Evolutionary conservation across 2,329 filamentous ascomycete genomes (phyloP).

Genomic region (Aspergillus costaricaensis): DNA sequence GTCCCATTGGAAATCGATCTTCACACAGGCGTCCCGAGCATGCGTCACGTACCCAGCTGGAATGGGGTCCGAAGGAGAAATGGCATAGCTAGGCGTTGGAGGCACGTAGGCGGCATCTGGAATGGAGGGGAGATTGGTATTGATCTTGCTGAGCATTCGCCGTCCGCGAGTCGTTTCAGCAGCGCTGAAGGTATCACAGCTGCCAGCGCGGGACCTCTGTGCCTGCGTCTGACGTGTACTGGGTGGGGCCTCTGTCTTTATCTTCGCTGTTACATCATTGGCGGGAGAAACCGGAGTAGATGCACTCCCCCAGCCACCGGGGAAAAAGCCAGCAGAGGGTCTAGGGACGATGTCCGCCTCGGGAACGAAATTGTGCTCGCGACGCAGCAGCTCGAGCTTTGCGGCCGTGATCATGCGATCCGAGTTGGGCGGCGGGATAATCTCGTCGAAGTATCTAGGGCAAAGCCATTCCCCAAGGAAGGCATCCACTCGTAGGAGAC

Average conservation of each 20-base stretch:
- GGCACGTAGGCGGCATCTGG: slow-evolving; percentile 63
- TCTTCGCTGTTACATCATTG: slow-evolving; percentile 31
- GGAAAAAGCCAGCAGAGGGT: slow-evolving; percentile 51
- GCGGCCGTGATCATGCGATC: slow-evolving; percentile 84
- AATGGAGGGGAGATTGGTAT: slow-evolving; percentile 33
- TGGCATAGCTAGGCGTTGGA: slow-evolving; percentile 78
- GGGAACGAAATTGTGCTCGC: slow-evolving; percentile 65
- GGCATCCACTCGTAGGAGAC: slow-evolving; percentile 74
- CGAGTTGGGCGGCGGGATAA: slow-evolving; percentile 83
- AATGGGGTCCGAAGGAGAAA: slow-evolving; percentile 77
- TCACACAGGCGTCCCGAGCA: slow-evolving; percentile 79
- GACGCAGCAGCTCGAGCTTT: slow-evolving; percentile 80
- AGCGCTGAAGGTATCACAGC: slow-evolving; percentile 40
- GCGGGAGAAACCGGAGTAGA: slow-evolving; percentile 27
- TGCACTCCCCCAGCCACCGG: slow-evolving; percentile 56
- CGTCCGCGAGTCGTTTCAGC: slow-evolving; percentile 19
- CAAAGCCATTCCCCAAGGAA: slow-evolving; percentile 96
- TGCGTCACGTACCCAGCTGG: slow-evolving; percentile 87
- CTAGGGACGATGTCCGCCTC: slow-evolving; percentile 38
- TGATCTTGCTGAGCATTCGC: slow-evolving; percentile 32
- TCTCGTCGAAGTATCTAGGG: slow-evolving; percentile 89
- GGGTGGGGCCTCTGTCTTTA: background rate
- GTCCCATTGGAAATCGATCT: slow-evolving; percentile 95
- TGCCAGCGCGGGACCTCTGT: slow-evolving; percentile 52
- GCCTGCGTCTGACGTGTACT: slow-evolving; percentile 18